Conservation (phyloP, 345 rosid species). For the Erucastrum elatum region DNA sequence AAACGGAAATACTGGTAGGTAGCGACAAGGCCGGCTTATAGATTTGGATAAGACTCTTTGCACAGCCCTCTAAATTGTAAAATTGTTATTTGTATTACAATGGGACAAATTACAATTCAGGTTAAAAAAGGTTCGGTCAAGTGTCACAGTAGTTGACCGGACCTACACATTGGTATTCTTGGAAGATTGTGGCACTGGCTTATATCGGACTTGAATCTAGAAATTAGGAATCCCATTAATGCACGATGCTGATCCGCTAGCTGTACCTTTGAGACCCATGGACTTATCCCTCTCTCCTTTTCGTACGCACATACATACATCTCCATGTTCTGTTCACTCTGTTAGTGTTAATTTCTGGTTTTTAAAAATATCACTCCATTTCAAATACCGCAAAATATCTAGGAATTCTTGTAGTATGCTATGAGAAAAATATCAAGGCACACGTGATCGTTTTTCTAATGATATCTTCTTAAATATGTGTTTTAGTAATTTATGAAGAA, state of each 20-base stretch:
- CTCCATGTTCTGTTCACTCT: not conserved
- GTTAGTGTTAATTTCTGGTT: not conserved
- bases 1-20: not conserved
- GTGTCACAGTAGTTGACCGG: slow-evolving; percentile 29
- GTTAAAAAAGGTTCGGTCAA: slow-evolving; percentile 17
- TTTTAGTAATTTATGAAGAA: not conserved
- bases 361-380: not conserved
- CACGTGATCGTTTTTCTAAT: not conserved
- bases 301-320: not conserved
- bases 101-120: slow-evolving; percentile 20
- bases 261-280: not conserved
- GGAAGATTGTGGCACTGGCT: slow-evolving; percentile 19
- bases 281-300: not conserved
- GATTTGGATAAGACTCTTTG: slow-evolving; percentile 13
- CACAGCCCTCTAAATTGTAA: not conserved
- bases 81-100: not conserved
- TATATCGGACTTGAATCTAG: slow-evolving; percentile 10
- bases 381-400: not conserved
- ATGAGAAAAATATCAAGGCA: not conserved
- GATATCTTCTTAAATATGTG: not conserved
- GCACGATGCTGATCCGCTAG: not conserved
- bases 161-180: slow-evolving; percentile 17
- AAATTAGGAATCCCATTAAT: slow-evolving; percentile 11
- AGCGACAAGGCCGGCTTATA: not conserved
- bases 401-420: not conserved